Conservation (phyloP, 306 rosid genomes). For the Lupinus albus region DNA sequence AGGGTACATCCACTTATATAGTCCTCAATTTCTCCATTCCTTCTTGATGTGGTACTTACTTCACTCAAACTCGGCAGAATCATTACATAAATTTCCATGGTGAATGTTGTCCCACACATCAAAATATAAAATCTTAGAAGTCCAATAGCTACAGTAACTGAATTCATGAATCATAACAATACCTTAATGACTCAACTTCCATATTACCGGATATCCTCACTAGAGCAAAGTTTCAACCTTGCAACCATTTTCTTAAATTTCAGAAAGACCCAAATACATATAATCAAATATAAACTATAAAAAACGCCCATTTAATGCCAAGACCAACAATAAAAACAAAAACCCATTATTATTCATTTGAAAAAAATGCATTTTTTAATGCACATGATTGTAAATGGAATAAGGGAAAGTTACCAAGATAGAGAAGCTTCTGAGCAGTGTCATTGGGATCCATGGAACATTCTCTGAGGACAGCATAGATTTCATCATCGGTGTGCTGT, state of each 20-base stretch:
- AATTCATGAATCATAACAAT: neutral
- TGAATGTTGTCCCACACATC: neutral
- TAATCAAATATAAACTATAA: slow-evolving; percentile 13
- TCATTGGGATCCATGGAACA: slow-evolving; percentile 73
- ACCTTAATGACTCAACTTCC: neutral
- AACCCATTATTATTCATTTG: slow-evolving; percentile 19
- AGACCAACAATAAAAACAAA: slow-evolving; percentile 15
- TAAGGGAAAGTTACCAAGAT: slow-evolving; percentile 26
- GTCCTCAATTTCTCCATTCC: too few relatives aligned
- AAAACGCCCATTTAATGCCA: slow-evolving; percentile 40
- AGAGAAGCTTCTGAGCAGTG: slow-evolving; percentile 60
- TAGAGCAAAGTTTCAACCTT: slow-evolving; percentile 5
- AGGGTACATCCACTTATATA: too few relatives aligned
- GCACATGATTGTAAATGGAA: neutral
- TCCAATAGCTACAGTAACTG: neutral
- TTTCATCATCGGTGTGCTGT: slow-evolving; percentile 68
- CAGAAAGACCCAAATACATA: neutral
- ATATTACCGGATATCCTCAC: slow-evolving; percentile 10
- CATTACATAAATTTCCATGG: neutral
- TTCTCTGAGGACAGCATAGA: slow-evolving; percentile 57
- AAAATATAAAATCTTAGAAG: neutral
- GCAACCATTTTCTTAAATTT: neutral
- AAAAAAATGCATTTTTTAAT: neutral
- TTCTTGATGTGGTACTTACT: too few relatives aligned
- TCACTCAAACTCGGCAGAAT: neutral